Base-by-base conservation (phyloP, 495 filamentous ascomycete genomes). In the Diplogelasinospora grovesii region DNA sequence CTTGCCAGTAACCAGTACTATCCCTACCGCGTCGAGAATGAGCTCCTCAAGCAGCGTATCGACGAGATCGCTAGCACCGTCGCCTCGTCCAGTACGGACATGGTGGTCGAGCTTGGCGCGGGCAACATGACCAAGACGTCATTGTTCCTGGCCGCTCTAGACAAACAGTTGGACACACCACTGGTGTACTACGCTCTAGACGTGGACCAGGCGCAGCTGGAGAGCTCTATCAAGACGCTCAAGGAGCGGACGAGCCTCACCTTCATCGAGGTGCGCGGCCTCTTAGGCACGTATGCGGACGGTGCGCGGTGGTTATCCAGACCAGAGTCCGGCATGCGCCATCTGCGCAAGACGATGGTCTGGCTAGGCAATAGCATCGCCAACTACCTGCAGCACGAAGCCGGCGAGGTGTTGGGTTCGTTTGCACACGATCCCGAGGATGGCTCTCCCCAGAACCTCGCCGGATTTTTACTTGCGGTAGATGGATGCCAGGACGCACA, bases 141-240 rank as follows among this genome's bases (percentile, higher is more conserved):
- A 7, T 19, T 9, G n/a, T 21, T 49, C 11, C 24, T 49, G 0
- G 22, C 36, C 2, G n/a, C 36, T 0, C 29, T 49, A 8, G 46
- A 49, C 21, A 11, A 11, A 1, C 10, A 16, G 11, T 5, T 49
- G 3, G 10, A 13, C 18, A 15, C 13, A 8, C 35, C 41, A 0
- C 3, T 49, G 8, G 5, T 29, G 4, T 49, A 49, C 20, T 49
- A 49, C 39, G 46, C 46, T 4, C 46, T 49, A 4, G 46, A 49
- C 29, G 46, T 49, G 14, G 46, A 49, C 35, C 13, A 5, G 2
- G 29, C 46, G 11, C 27, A 39, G 19, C 35, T 49, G 2, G 21
- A 33, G 11, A 25, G 35, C 1, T 49, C 46, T 0, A 23, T 49
- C 0, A 4, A 6, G 0, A 18, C 16, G 29, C 29, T 49, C 7